phyloP scores from a whole-genome alignment of 139 green algal genomes.

The Coccomyxa sp. region DNA sequence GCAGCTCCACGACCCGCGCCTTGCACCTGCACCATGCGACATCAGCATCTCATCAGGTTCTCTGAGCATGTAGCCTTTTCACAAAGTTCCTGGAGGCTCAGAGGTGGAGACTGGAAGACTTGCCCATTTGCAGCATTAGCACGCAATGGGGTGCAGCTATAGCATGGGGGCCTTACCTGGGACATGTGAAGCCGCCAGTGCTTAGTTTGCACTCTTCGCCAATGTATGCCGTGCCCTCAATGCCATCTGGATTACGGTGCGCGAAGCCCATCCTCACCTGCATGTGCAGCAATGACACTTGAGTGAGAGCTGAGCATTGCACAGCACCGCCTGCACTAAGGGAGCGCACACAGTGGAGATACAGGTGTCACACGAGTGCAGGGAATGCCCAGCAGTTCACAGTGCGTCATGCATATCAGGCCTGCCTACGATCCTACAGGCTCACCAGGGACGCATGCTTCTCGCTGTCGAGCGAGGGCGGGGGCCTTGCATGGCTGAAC shows the following conservation, averaged over 20 bases:
- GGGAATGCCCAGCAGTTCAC: neutral
- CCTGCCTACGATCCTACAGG: too few relatives aligned
- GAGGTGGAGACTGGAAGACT: too few relatives aligned
- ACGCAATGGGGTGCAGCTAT: too few relatives aligned
- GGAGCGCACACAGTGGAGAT: neutral
- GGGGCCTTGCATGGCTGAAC: conserved; percentile 56
- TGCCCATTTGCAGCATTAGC: too few relatives aligned
- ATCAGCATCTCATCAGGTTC: neutral
- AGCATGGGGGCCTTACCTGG: conserved; percentile 45
- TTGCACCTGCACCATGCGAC: conserved; percentile 29
- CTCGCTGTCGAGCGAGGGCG: conserved; percentile 33
- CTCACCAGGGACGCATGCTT: conserved; percentile 48
- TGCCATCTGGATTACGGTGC: conserved; percentile 45
- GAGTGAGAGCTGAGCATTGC: too few relatives aligned
- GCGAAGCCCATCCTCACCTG: conserved; percentile 89
- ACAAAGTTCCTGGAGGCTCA: too few relatives aligned
- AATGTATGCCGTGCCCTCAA: conserved; percentile 50
- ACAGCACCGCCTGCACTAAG: too few relatives aligned
- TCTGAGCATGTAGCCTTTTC: too few relatives aligned
- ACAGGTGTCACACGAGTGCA: neutral
- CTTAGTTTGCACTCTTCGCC: conserved; percentile 48
- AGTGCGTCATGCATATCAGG: too few relatives aligned
- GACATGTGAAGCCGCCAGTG: conserved; percentile 77
- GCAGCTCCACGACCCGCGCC: conserved; percentile 70
- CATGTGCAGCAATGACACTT: too few relatives aligned